These are phyloP conservation scores for Corylus americana DNA, from an alignment of 306 rosid genomes.

Conservation along the genomic window DNA sequence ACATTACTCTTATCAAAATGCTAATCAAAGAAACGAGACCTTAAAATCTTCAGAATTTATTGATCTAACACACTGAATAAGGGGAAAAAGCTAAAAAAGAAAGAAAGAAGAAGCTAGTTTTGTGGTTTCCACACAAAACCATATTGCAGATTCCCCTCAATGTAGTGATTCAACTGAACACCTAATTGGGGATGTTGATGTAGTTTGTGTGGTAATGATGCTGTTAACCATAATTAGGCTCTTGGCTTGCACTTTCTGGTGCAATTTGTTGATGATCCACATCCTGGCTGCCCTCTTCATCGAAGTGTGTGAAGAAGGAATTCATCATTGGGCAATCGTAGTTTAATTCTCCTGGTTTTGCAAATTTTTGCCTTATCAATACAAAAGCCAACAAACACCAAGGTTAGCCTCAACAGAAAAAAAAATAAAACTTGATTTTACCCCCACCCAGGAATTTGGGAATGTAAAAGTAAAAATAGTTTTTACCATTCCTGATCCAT, in stretches of 20 bases:
- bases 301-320: constrained; percentile 78
- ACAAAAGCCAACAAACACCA: constrained; percentile 17
- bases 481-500: constrained; percentile 80
- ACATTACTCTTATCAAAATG: too few species aligned
- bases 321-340: constrained; percentile 80
- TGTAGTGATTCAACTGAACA: not conserved
- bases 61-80: not conserved
- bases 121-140: not conserved
- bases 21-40: too few species aligned
- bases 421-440: not conserved
- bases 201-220: not conserved
- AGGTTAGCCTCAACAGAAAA: not conserved
- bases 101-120: not conserved
- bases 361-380: constrained; percentile 70
- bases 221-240: not conserved
- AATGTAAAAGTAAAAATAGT: not conserved
- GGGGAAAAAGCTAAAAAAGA: not conserved
- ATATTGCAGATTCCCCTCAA: not conserved
- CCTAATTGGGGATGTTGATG: not conserved
- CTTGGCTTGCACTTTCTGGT: not conserved
- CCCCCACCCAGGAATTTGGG: not conserved
- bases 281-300: constrained; percentile 25
- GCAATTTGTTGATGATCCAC: not conserved
- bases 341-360: constrained; percentile 82
- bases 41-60: not conserved